Percentiles rank a stretch among this genome's conserved stretches.
Evolutionary conservation across 2,329 filamentous ascomycete genomes (phyloP).

Genomic region (Ceratocystis smalleyi): DNA sequence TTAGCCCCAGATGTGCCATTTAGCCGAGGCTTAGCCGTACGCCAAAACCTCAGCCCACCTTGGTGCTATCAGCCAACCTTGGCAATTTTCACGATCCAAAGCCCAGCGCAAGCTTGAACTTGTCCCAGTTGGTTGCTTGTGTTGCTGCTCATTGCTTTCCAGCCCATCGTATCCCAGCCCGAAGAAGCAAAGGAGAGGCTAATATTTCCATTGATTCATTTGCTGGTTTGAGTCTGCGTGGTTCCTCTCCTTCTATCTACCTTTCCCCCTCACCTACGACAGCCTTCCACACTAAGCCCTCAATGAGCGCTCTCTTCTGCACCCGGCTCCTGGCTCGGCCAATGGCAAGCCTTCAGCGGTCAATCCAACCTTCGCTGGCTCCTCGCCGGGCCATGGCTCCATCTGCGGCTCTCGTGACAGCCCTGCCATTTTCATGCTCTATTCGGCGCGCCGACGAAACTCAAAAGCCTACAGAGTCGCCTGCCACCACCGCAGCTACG

Average conservation of each 20-base stretch:
- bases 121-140: not conserved
- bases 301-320: slow-evolving; percentile 16
- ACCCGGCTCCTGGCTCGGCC: slow-evolving; percentile 14
- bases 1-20: not conserved
- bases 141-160: not conserved
- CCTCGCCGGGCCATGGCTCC: not conserved
- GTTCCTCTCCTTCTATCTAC: not conserved
- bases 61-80: slow-evolving; percentile 1
- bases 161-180: not conserved
- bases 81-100: slow-evolving; percentile 7
- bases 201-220: not conserved
- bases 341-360: slow-evolving; percentile 2
- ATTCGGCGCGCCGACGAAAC: slow-evolving; percentile 16
- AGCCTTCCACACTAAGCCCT: not conserved
- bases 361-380: not conserved
- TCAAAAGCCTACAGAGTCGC: not conserved
- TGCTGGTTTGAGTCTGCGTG: not conserved
- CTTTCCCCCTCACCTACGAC: not conserved
- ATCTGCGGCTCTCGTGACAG: slow-evolving; percentile 10
- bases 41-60: slow-evolving; percentile 5
- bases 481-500: not conserved
- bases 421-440: slow-evolving; percentile 19
- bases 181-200: not conserved
- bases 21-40: slow-evolving; percentile 14
- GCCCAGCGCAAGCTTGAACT: slow-evolving; percentile 2